Evolutionary conservation across 1,284 basidiomycete genomes (phyloP), one percentile per base, ranked within the genome.

Genomic region (Apiotrichum mycotoxinovorans): DNA sequence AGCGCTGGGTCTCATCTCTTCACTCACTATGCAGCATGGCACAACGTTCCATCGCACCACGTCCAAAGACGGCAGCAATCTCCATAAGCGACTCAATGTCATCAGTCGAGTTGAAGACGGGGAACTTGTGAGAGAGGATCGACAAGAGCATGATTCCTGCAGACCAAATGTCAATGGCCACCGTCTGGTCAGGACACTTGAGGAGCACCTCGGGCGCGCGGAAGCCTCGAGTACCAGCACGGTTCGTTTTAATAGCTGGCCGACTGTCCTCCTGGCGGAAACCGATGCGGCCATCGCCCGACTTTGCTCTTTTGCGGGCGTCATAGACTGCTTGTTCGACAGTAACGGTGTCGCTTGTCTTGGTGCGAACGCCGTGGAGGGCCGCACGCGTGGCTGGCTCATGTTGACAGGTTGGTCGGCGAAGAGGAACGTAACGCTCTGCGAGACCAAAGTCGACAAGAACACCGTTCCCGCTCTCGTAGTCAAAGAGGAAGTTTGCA

Each of bases 131-230:
- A 0, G 88, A 88, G 25, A 99, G 81, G 76, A 98, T 93, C 73
- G 93, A 94, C 7, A 98, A 81, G 0, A 99, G 78, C 53, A 98
- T 96, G 70, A 89, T 87, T 1, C 95, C 95, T 1, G 86, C 91
- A 1, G 94, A 89, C 95, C 95, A 99, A 41, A 98, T 85, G 71
- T 99, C 95, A 68, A 98, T 87, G 12, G 95, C 95, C 59, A 91
- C 90, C 5, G 87, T 88, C 78, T 99, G 95, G 65, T 93, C 88
- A 22, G 87, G 86, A 67, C 95, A 99, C 76, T 98, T 99, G 48
- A 98, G 78, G 26, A 99, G 77, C 12, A 99, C 96, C 70, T 99
- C 96, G 0, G 95, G 95, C 0, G 95, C 94, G 56, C 95, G 86
- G 75, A 99, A 99, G 0, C 95, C 96, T 70, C 95, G 80, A 9